These are phyloP conservation scores for Fusarium siculi DNA, from an alignment of 2,329 filamentous ascomycete genomes.

Conservation along the genomic window DNA sequence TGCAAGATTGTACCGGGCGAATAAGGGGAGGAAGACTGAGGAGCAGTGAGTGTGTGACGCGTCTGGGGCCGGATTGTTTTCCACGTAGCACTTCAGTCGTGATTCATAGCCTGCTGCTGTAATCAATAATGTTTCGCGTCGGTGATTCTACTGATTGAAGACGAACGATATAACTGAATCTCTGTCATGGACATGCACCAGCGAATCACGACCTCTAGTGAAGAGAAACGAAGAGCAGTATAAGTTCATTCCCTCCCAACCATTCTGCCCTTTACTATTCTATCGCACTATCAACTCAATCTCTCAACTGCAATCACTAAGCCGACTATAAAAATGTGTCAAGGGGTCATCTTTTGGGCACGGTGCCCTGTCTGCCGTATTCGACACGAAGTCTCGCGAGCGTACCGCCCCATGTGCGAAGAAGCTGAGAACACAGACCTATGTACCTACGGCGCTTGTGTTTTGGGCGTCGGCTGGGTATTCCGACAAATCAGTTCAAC, in stretches of 20 bases:
- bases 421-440: background rate
- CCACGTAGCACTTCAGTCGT: background rate
- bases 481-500: background rate
- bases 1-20: constrained; percentile 38
- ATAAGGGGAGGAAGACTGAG: constrained; percentile 30
- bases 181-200: background rate
- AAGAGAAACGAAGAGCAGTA: background rate
- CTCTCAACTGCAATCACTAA: background rate
- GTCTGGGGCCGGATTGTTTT: background rate
- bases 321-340: constrained; percentile 8
- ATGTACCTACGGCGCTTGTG: constrained; percentile 13
- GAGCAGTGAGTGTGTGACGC: background rate
- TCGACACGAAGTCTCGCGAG: constrained; percentile 20
- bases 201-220: background rate
- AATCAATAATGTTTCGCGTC: background rate
- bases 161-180: background rate
- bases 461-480: background rate
- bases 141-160: background rate
- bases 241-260: background rate
- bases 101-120: background rate
- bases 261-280: background rate
- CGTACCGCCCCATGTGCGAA: constrained; percentile 15
- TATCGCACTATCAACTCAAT: background rate
- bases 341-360: constrained; percentile 21
- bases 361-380: constrained; percentile 14